Percentiles rank a stretch among this genome's conserved stretches.
These are phyloP conservation scores for Xylariaceae sp. DNA, from an alignment of 2,329 filamentous ascomycete species.

Conservation along the genomic window DNA sequence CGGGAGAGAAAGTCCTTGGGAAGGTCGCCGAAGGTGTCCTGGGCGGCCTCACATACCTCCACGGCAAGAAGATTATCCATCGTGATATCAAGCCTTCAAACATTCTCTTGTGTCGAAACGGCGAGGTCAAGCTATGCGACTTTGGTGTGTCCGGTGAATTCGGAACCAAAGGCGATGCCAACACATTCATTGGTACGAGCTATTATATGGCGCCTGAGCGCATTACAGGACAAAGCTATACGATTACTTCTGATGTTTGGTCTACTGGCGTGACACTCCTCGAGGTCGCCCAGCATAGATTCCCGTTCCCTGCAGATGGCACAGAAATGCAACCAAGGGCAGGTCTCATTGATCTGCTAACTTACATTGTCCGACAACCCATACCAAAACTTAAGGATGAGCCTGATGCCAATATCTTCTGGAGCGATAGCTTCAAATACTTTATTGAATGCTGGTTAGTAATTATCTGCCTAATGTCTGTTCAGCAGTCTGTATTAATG, in stretches of 20 bases:
- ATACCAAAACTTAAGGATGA: constrained; percentile 97
- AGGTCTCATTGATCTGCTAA: constrained; percentile 89
- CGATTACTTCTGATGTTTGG: constrained; percentile 98
- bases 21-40: constrained; percentile 96
- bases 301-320: constrained; percentile 95
- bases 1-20: constrained; percentile 93
- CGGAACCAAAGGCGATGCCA: constrained; percentile 96
- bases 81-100: constrained; percentile 98
- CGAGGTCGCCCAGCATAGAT: constrained; percentile 98
- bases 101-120: constrained; percentile 86
- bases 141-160: constrained; percentile 98
- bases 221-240: constrained; percentile 96
- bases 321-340: constrained; percentile 93
- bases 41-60: constrained; percentile 89
- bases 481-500: constrained; percentile 5
- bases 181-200: constrained; percentile 97
- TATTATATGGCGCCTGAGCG: constrained; percentile 99
- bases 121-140: constrained; percentile 96
- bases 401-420: constrained; percentile 81
- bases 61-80: constrained; percentile 95
- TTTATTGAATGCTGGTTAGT: constrained; percentile 98
- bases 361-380: constrained; percentile 93
- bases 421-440: constrained; percentile 98
- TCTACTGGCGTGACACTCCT: constrained; percentile 92
- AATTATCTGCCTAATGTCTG: constrained; percentile 25